Evolutionary conservation across 2,329 filamentous ascomycete species (phyloP).

Genomic region (Triangularia setosa): DNA sequence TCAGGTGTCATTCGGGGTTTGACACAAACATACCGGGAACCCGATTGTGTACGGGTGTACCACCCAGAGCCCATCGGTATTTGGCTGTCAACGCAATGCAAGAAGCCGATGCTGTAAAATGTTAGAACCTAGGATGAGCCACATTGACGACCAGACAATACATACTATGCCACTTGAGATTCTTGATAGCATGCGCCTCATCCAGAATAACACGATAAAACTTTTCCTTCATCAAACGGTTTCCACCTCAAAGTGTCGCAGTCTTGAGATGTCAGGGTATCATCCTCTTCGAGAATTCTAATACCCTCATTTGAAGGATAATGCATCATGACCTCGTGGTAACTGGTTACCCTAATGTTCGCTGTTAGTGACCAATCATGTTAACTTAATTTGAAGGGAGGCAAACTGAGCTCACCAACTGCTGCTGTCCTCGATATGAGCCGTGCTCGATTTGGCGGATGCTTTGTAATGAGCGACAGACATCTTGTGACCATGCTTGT

Average conservation of each 20-base stretch:
- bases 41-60: slow-evolving; percentile 35
- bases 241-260: slow-evolving; percentile 14
- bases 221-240: slow-evolving; percentile 34
- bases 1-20: background rate
- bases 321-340: slow-evolving; percentile 26
- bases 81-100: slow-evolving; percentile 26
- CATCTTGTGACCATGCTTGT: slow-evolving; percentile 21
- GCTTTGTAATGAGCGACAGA: slow-evolving; percentile 1
- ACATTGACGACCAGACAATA: background rate
- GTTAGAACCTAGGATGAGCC: slow-evolving; percentile 14
- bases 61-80: slow-evolving; percentile 35
- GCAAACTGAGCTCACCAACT: background rate
- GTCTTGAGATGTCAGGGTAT: background rate
- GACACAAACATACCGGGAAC: slow-evolving; percentile 27
- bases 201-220: slow-evolving; percentile 55
- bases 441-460: slow-evolving; percentile 2
- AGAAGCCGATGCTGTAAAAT: slow-evolving; percentile 21
- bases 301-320: slow-evolving; percentile 8
- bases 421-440: accelerated
- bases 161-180: slow-evolving; percentile 33
- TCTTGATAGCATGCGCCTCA: slow-evolving; percentile 56
- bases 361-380: background rate
- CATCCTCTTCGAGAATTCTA: background rate
- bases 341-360: slow-evolving; percentile 31
- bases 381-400: background rate